Evolutionary conservation across 2,329 filamentous ascomycete species (phyloP), one percentile per base, ranked within the genome.

Genomic region (Thyridium curvatum): DNA sequence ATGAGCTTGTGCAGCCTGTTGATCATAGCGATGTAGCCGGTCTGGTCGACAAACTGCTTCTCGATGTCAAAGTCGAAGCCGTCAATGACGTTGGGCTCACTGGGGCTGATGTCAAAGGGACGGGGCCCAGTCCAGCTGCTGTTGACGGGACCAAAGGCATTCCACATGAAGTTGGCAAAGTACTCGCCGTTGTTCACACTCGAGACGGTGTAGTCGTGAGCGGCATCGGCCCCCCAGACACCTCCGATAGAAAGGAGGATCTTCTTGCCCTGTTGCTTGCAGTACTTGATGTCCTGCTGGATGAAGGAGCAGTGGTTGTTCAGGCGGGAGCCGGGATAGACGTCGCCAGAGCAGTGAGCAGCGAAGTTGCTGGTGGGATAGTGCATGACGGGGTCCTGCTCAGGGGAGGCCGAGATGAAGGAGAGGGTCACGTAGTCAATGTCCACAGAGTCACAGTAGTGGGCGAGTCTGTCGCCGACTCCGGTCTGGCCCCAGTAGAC

Each of bases 171-270:
- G 29, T 60, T 42, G 36, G 57, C 63, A 49, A 66, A 65, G 12
- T 54, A 45, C 14, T 44, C 34, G 28, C 59, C 62, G 6, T 55
- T 50, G 14, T 46, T 38, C 8, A 44, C 39, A 31, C 40, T 49
- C 2, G 56, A 56, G 31, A 66, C 37, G 12, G 53, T 51, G 46
- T 66, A 66, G 54, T 63, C 53, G 42, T 50, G 52, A 10, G 12
- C 17, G 12, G 33, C 14, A 37, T 21, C 15, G 8, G 38, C 17
- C 7, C 41, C 42, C 35, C 47, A 59, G 10, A 45, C 72, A 31
- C 80, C 79, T 33, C 80, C 80, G 34, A 84, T 69, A 12, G 79
- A 83, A 18, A 84, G 65, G 32, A 83, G 58, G 38, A 84, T 71
- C 45, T 78, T 82, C 60, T 82, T 83, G 40, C 71, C 71, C 40